A percentile compares a stretch with the other conserved stretches of the same genome.
Conservation (phyloP, 108 stramenopile species). For the Stephanodiscus minutulus region DNA sequence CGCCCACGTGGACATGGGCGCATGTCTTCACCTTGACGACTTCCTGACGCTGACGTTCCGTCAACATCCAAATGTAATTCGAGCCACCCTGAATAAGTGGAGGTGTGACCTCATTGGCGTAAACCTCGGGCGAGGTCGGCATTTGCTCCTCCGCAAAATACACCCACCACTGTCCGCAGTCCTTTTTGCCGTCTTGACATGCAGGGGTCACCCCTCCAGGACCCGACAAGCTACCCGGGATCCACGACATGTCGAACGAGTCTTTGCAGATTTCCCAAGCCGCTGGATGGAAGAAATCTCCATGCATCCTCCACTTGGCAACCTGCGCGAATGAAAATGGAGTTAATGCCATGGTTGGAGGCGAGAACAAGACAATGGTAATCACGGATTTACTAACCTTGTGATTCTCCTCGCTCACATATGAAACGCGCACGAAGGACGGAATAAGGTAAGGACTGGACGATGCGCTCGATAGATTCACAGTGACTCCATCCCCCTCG, state of each 20-base stretch:
- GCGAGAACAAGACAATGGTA: conserved; percentile 19
- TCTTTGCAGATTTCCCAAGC: conserved; percentile 91
- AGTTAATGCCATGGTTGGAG: too few species aligned
- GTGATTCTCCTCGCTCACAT: conserved; percentile 87
- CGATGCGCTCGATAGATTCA: conserved; percentile 52
- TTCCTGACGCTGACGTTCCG: conserved; percentile 81
- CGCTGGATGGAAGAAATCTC: conserved; percentile 89
- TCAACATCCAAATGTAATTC: conserved; percentile 86
- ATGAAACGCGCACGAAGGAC: conserved; percentile 85
- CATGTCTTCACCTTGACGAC: conserved; percentile 74
- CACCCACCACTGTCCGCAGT: conserved; percentile 92
- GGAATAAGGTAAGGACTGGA: conserved; percentile 85
- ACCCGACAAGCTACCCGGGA: conserved; percentile 74
- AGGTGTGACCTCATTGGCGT: conserved; percentile 79
- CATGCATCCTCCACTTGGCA: conserved; percentile 54
- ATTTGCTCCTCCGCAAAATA: conserved; percentile 88
- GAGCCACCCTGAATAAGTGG: conserved; percentile 82
- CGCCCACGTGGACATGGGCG: conserved; percentile 33
- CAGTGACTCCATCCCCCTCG: conserved; percentile 55
- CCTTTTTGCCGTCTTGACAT: conserved; percentile 54
- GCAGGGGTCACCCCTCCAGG: conserved; percentile 71
- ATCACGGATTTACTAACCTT: conserved; percentile 84
- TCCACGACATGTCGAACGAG: conserved; percentile 87
- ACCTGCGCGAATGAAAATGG: background rate
- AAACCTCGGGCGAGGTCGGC: conserved; percentile 82